Evolutionary conservation across 495 filamentous ascomycete species (phyloP), one percentile per base, ranked within the genome.

Genomic region (Cairneyella variabilis): DNA sequence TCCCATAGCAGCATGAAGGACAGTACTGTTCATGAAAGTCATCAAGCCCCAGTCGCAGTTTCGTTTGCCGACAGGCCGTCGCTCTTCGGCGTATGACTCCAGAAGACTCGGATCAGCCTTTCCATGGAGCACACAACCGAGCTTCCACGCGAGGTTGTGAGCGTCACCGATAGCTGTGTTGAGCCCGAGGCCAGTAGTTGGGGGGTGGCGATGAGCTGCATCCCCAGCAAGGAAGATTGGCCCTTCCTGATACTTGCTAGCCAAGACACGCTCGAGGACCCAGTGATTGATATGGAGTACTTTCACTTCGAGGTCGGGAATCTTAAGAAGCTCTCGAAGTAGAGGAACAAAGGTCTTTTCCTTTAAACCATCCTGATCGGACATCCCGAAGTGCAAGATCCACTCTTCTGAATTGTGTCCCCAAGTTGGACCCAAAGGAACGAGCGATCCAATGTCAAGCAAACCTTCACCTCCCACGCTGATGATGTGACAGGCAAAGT

Each of bases 121-220:
- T 36, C 71, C 69, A 0, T 67, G 61, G 47, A 71, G 64, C 26
- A 72, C 72, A 30, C 64, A 64, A 23, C 61, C 60, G 3, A 76
- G 48, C 55, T 76, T 76, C 73, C 71, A 76, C 6, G 72, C 72
- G 12, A 78, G 62, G 54, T 78, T 77, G 56, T 63, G 73, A 0
- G 72, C 73, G 46, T 77, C 75, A 36, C 69, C 64, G 14, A 77
- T 68, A 49, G 70, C 74, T 0, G 72, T 76, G 51, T 78, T 78
- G n/a, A 63, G 66, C 0, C 75, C 75, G 1, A 75, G 58, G 0
- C 75, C 75, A 55, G 72, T 71, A 23, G 71, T 69, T 4, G 74
- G 75, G 0, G 75, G 71, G 42, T 74, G 73, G 0, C 71, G 64
- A 46, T 78, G 75, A 0, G 66, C 66, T 0, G 75, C 65, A 57